Base-by-base conservation (phyloP, 73 alveolate genomes). In the Tetrahymena thermophila region DNA sequence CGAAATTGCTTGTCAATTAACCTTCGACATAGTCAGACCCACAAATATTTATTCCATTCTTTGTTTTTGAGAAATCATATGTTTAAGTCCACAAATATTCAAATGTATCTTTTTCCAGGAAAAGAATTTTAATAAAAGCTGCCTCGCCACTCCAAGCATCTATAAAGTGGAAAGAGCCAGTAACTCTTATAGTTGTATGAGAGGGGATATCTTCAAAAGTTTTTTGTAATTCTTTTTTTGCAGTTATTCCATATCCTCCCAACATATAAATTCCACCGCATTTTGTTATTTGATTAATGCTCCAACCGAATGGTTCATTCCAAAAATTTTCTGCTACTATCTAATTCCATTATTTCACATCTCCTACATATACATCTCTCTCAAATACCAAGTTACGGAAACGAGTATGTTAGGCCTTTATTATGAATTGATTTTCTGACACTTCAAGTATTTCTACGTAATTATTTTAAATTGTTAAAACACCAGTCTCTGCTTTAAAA, bases 91-190 rank as follows among this genome's bases (percentile, higher is more conserved):
- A 97, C 31, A 97, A 96, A 56, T 84, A 94, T n/a, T 95, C 97
- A 94, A 95, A 93, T 28, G 93, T 97, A 55, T 96, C 98, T 94
- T 94, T 44, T 38, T 95, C 94, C 14, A 97, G 96, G 58, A 95
- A 55, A n/a, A 95, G 84, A 0, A 96, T 96, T 97, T 96, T 96
- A 43, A 97, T 35, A 93, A 56, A 97, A 50, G 97, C 99, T 17
- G 98, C 96, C 58, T 97, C 99, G 23, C 99, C 99, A 56, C 97
- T 94, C 99, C 99, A 97, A 34, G 96, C 96, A 96, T 97, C 99
- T 16, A 97, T 96, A 85, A 97, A 97, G 95, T 97, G 99, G 94
- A 55, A 97, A 58, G 93, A 97, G 4, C 98, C 98, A 95, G 94
- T 94, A 50, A 97, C 94, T 40, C 97, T 94, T 34, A 97, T 93